Base-by-base conservation (phyloP, 2,329 filamentous ascomycete genomes). In the Arthrobotrys entomopaga region DNA sequence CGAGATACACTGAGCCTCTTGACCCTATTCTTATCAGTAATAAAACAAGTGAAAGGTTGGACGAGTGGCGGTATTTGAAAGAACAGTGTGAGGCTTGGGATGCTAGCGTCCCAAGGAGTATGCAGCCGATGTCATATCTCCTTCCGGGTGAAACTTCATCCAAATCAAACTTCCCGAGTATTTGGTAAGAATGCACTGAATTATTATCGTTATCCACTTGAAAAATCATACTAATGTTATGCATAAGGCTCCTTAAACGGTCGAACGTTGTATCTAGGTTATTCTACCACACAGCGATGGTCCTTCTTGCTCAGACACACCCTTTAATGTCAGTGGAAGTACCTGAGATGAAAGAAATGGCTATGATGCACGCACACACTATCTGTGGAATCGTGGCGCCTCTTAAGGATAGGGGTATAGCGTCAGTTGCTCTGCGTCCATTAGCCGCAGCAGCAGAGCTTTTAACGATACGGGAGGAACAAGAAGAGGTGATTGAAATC, bases 351-450 rank as follows among this genome's bases (percentile, higher is more conserved):
- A 87, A 86, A 53, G 84, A 86, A 3, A 85, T 91, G 79, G 89
- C 91, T 78, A 84, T 89, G 56, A 87, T 88, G 75, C 92, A 97
- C 79, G 90, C 92, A 0, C 89, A 91, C 77, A 90, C 93, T 80
- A 90, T 96, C 22, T 97, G 93, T 80, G 94, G 94, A 13, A 96
- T 98, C 75, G 89, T 91, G 22, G 91, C 92, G 1, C 92, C 96
- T 80, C 88, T 90, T 59, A 91, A 93, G 78, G 92, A 96, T 80
- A 86, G 87, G 24, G 91, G 91, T 26, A 88, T 97, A 34, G 88
- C 90, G 8, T 90, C 88, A 57, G 89, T 96, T 8, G 91, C 91
- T 1, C 87, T 95, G 43, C 90, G 91, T 8, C 92, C 90, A 38
- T 84, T 97, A 5, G 88, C 89, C 43, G 90, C 95, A 65, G 91